Evolutionary conservation across 164 flowering plant species (phyloP), one percentile per base, ranked within the genome.

Genomic region (Macadamia tetraphylla): DNA sequence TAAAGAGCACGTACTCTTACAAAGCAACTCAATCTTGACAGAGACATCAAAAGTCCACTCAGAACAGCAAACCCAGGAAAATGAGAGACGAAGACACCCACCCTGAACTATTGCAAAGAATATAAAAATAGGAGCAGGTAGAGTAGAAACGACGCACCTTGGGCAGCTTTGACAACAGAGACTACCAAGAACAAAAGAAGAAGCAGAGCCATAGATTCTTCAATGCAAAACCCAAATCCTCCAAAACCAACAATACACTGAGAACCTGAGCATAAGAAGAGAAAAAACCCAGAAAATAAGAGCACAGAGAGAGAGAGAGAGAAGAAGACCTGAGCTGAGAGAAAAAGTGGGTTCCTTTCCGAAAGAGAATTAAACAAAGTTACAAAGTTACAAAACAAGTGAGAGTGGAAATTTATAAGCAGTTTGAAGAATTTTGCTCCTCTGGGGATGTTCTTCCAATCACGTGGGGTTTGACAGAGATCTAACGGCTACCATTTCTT

Each of bases 121-220:
- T 12, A 57, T 31, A 64, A 64, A 29, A 5, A 14, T 12, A 62
- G 0, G 15, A n/a, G 66, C 2, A 55, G 9, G 55, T 30, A n/a
- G 65, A 35, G 63, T 53, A 8, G 46, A 12, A 75, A 42, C 42
- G n/a, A 8, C 79, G 70, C 69, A 87, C 87, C 87, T 75, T 84
- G 82, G 68, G 75, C 85, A 79, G 88, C 85, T 69, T 65, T 63
- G 66, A 63, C 85, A 60, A 67, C 67, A 67, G 82, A 76, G 30
- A 64, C 59, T 29, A 79, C 74, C 64, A 86, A 79, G 44, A 80
- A 75, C 61, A 86, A 59, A 44, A 85, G 73, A 55, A 81, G 63
- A 48, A 81, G 69, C 49, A 75, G 10, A 65, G 78, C 81, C 85
- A 83, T 82, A 40, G 67, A 56, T 35, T 60, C 64, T 61, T 58